Conservation (phyloP, 495 filamentous ascomycete genomes). For the Penicillium alfredii region DNA sequence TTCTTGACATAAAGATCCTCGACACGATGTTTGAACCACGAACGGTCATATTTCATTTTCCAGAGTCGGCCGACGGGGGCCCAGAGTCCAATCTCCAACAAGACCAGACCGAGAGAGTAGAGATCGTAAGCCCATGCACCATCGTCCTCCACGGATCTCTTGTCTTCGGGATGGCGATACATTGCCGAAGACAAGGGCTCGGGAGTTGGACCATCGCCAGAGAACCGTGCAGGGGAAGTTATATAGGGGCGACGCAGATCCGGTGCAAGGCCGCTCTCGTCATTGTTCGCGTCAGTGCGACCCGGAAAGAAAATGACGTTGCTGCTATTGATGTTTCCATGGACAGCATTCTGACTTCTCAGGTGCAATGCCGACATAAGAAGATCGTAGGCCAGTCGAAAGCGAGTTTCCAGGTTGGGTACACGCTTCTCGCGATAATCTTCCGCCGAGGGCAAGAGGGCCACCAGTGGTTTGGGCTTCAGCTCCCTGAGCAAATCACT, state of each 20-base stretch:
- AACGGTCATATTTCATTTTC: slow-evolving; percentile 59
- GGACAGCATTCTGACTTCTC: slow-evolving; percentile 67
- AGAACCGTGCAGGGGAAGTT: slow-evolving; percentile 76
- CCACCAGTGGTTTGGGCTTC: slow-evolving; percentile 43
- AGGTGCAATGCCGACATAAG: slow-evolving; percentile 69
- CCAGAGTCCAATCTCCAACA: slow-evolving; percentile 88
- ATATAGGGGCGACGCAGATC: slow-evolving; percentile 71
- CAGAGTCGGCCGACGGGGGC: slow-evolving; percentile 62
- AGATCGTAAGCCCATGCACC: slow-evolving; percentile 63
- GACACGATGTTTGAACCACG: slow-evolving; percentile 57
- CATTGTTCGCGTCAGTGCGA: slow-evolving; percentile 31
- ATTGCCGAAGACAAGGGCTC: slow-evolving; percentile 53
- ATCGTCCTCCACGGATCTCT: slow-evolving; percentile 49
- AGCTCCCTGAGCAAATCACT: slow-evolving; percentile 37
- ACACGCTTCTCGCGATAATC: slow-evolving; percentile 36
- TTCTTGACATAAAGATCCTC: slow-evolving; percentile 59
- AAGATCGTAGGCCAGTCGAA: slow-evolving; percentile 75
- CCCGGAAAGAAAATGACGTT: slow-evolving; percentile 75
- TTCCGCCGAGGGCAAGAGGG: slow-evolving; percentile 42
- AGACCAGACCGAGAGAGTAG: slow-evolving; percentile 75
- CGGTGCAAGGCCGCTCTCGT: slow-evolving; percentile 36
- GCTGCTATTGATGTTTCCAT: slow-evolving; percentile 73
- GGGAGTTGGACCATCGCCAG: slow-evolving; percentile 52
- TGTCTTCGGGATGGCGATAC: slow-evolving; percentile 75
- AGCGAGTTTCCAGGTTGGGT: slow-evolving; percentile 70